Conservation (phyloP, 306 rosid species). For the Vigna reflexopilosa region DNA sequence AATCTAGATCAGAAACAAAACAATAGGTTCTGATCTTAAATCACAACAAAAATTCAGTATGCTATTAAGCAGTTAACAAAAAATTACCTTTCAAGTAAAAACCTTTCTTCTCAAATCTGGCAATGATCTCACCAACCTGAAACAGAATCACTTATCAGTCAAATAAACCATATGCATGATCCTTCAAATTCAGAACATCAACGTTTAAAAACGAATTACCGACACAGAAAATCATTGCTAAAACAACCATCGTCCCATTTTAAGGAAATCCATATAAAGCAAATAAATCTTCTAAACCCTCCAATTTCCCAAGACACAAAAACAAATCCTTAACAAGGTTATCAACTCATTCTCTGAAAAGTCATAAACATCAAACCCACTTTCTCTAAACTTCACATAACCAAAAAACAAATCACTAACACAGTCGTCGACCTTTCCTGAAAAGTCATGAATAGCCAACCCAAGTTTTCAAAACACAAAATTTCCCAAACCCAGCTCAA, state of each 20-base stretch:
- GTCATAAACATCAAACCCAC: no score
- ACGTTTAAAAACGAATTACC: no score
- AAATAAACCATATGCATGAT: background rate
- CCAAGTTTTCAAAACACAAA: background rate
- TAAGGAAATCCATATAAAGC: no score
- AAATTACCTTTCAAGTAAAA: constrained; percentile 75
- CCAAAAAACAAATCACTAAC: background rate
- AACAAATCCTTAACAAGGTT: no score
- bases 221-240: background rate
- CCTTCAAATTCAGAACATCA: background rate
- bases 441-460: background rate
- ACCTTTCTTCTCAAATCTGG: constrained; percentile 98
- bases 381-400: background rate
- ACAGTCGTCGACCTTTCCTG: constrained; percentile 7
- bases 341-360: background rate
- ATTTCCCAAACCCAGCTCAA: background rate
- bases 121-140: constrained; percentile 86
- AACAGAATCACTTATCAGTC: constrained; percentile 15
- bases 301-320: no score
- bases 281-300: no score
- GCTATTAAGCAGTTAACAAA: background rate
- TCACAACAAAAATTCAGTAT: background rate
- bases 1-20: background rate
- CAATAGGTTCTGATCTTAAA: background rate
- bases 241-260: no score